Base-by-base conservation (phyloP, 2,329 filamentous ascomycete genomes). In the Fusarium pseudoanthophilum region DNA sequence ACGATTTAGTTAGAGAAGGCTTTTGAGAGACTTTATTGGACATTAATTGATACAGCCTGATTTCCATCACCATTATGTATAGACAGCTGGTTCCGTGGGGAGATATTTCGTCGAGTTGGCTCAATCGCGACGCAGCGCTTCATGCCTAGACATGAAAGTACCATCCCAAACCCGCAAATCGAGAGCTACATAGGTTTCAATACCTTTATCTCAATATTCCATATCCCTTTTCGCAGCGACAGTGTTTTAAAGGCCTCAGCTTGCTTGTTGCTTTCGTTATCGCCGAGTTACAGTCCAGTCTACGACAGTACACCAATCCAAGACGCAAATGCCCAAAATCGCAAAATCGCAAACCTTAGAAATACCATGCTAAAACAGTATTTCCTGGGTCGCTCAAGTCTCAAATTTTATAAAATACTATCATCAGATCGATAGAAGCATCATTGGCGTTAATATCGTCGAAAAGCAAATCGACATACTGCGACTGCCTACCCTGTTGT, bases 131-230 rank as follows among this genome's bases (percentile, higher is more conserved):
- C 18, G 9, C 11, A 18, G 21, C 15, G 9, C 11, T 24, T 40
- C 24, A 13, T 30, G 5, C 2, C 36, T 7, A 6, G 14, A 43
- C 11, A 20, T 10, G 5, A 32, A 10, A 21, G 21, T 1, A 26
- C 15, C 18, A 28, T 56, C 5, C 6, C 21, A 56, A 14, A 6
- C 20, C 16, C 4, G 6, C 11, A 24, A 15, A 32, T 32, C 30
- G 15, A 2, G 4, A 24, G 11, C 2, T 26, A 20, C 14, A 24
- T 6, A 26, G 0, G 2, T 0, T 3, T 2, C 4, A 10, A 14
- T 14, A 26, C 3, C 16, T 4, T 5, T 2, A 18, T 6, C 0
- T 21, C 13, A 26, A 15, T 15, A 6, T 16, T 0, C 4, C 11
- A 8, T 5, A 3, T 7, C 0, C 1, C 2, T 1, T 21, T 6